Conservation (phyloP, 371 early-diverging fungal genomes). For the Parasitella parasitica region DNA sequence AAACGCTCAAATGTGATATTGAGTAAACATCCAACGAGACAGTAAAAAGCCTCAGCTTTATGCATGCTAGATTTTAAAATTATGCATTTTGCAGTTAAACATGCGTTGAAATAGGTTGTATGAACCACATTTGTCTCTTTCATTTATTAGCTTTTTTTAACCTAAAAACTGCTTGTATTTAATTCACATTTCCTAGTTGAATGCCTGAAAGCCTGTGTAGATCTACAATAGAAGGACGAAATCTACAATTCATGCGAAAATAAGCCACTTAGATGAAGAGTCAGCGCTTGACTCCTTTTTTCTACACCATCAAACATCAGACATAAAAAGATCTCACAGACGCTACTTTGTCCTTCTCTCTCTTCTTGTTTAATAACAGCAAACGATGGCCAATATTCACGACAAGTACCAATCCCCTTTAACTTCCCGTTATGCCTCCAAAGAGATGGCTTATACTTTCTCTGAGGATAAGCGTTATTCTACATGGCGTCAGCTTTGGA, state of each 20-base stretch:
- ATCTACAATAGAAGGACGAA: too few relatives aligned
- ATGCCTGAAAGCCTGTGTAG: too few relatives aligned
- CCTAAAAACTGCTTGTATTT: too few relatives aligned
- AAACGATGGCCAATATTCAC: conserved; percentile 41
- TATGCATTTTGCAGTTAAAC: too few relatives aligned
- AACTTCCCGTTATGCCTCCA: conserved; percentile 95
- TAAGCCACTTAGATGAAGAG: conserved; percentile 25
- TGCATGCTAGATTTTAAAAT: too few relatives aligned
- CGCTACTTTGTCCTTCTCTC: not conserved
- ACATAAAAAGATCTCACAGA: conserved; percentile 3
- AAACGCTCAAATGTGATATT: too few relatives aligned
- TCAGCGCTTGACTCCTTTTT: conserved; percentile 5
- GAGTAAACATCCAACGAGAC: too few relatives aligned
- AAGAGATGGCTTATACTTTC: conserved; percentile 97
- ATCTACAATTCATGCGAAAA: not conserved
- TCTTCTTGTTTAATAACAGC: not conserved
- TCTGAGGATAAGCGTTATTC: conserved; percentile 91
- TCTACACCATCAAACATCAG: not conserved
- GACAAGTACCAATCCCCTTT: conserved; percentile 89
- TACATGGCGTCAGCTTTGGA: conserved; percentile 96
- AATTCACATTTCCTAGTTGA: too few relatives aligned
- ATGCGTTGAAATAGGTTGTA: too few relatives aligned
- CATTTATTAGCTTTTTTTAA: too few relatives aligned
- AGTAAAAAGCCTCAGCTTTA: too few relatives aligned
- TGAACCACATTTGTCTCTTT: too few relatives aligned